phyloP scores from a whole-genome alignment of 306 rosid species.

The Elaeagnus macrophylla region DNA sequence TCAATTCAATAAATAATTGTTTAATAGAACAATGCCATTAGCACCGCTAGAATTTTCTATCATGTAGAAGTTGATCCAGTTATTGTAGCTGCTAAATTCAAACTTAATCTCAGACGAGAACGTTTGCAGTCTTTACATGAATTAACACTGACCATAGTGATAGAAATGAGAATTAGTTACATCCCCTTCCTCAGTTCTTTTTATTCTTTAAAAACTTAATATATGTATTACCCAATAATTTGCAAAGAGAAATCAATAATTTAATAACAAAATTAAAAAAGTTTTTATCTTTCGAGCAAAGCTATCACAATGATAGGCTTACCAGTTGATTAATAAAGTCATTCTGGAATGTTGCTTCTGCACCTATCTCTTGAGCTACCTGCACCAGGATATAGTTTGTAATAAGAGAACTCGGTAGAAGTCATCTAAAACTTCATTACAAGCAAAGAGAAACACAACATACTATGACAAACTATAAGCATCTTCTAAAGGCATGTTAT shows the following conservation, averaged over 20 bases:
- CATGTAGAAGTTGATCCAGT: no score
- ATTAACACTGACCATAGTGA: background rate
- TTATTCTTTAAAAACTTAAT: background rate
- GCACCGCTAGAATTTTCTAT: no score
- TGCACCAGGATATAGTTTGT: constrained; percentile 24
- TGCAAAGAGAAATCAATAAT: background rate
- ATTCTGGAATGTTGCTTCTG: constrained; percentile 58
- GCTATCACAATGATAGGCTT: constrained; percentile 12
- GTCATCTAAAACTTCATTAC: background rate
- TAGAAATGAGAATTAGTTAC: background rate
- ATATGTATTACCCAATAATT: background rate
- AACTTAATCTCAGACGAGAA: no score
- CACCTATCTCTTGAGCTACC: constrained; percentile 88
- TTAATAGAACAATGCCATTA: no score
- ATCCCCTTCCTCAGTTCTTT: background rate
- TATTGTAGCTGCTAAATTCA: no score
- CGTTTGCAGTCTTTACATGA: background rate
- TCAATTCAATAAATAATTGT: no score
- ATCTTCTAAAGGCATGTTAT: no score
- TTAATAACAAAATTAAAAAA: no score
- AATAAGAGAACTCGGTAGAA: constrained; percentile 6
- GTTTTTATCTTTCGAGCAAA: constrained; percentile 8
- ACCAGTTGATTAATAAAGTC: constrained; percentile 75
- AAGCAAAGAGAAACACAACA: constrained; percentile 1
- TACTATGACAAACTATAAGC: no score